These are phyloP conservation scores for Chaetomium olivaceum DNA, from an alignment of 2,329 filamentous ascomycete genomes.

Conservation along the genomic window DNA sequence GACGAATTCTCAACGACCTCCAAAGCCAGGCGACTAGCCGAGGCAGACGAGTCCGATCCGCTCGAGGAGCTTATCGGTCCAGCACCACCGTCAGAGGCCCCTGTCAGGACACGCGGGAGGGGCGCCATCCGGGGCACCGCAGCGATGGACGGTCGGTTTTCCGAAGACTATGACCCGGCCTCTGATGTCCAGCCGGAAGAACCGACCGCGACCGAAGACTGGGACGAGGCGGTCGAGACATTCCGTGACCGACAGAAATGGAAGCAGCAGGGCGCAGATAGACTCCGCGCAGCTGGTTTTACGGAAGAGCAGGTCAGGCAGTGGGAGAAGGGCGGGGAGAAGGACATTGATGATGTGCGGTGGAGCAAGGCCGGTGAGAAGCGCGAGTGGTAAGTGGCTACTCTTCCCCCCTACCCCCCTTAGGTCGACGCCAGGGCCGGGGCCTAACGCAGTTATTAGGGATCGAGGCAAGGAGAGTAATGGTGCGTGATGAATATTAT, in stretches of 20 bases:
- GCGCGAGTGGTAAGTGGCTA: slow-evolving; percentile 55
- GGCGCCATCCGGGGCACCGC: slow-evolving; percentile 63
- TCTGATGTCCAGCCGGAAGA: slow-evolving; percentile 58
- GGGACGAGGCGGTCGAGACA: slow-evolving; percentile 78
- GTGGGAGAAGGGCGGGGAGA: slow-evolving; percentile 65
- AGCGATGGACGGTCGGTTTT: slow-evolving; percentile 80
- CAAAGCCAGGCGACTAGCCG: neutral
- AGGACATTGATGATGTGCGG: slow-evolving; percentile 64
- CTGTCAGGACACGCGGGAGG: slow-evolving; percentile 67
- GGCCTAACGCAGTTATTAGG: neutral
- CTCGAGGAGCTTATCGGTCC: slow-evolving; percentile 77
- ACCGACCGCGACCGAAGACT: slow-evolving; percentile 61
- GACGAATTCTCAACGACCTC: neutral
- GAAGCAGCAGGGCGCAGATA: slow-evolving; percentile 71
- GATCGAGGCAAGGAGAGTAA: slow-evolving; percentile 19
- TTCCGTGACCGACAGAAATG: slow-evolving; percentile 78
- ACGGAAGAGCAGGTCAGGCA: slow-evolving; percentile 71
- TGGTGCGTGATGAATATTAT: neutral
- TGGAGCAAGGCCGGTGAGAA: slow-evolving; percentile 71
- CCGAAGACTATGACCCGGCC: slow-evolving; percentile 60
- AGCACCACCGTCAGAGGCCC: slow-evolving; percentile 55
- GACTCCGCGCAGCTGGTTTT: slow-evolving; percentile 77
- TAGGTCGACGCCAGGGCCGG: no score
- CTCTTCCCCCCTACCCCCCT: neutral
- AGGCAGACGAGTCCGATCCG: slow-evolving; percentile 64